Percentiles rank a stretch among this genome's conserved stretches.
These are phyloP conservation scores for Vigna unguiculata DNA, from an alignment of 306 rosid genomes.

Conservation along the genomic window DNA sequence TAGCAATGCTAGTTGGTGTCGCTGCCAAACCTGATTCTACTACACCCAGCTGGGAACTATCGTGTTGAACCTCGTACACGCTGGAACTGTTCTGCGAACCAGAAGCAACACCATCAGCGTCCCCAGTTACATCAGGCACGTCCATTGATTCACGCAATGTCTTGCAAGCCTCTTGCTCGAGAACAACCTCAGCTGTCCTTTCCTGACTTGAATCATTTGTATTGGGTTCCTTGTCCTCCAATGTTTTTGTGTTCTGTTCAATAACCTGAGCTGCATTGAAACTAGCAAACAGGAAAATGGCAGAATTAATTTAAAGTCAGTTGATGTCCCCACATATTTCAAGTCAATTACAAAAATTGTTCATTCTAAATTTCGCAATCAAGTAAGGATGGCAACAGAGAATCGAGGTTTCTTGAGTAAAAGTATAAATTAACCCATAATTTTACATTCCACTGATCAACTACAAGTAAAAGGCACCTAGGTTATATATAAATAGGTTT, in stretches of 20 bases:
- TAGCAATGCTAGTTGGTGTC: constrained; percentile 43
- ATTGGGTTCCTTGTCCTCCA: constrained; percentile 37
- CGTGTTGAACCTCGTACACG: constrained; percentile 50
- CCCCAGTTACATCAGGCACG: constrained; percentile 52
- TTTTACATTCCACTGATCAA: constrained; percentile 9
- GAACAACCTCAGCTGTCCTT: constrained; percentile 42
- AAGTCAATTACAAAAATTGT: constrained; percentile 28
- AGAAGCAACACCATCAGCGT: constrained; percentile 43
- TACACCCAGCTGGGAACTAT: constrained; percentile 48
- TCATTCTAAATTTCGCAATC: constrained; percentile 27
- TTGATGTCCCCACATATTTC: constrained; percentile 26
- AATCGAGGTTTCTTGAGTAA: constrained; percentile 17
- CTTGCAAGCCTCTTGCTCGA: constrained; percentile 52
- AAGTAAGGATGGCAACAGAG: constrained; percentile 22
- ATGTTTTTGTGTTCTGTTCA: constrained; percentile 47
- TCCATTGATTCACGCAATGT: constrained; percentile 57
- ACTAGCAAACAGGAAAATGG: constrained; percentile 58
- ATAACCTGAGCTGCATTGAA: constrained; percentile 44
- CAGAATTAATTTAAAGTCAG: constrained; percentile 2
- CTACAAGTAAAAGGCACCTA: neutral
- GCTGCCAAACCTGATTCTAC: constrained; percentile 45
- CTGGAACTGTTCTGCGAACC: constrained; percentile 68
- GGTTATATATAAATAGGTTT: constrained; percentile 14
- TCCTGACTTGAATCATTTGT: constrained; percentile 47
- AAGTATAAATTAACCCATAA: constrained; percentile 2